phyloP scores from a whole-genome alignment of 75 land plant genomes.

The Isoetes taiwanensis region DNA sequence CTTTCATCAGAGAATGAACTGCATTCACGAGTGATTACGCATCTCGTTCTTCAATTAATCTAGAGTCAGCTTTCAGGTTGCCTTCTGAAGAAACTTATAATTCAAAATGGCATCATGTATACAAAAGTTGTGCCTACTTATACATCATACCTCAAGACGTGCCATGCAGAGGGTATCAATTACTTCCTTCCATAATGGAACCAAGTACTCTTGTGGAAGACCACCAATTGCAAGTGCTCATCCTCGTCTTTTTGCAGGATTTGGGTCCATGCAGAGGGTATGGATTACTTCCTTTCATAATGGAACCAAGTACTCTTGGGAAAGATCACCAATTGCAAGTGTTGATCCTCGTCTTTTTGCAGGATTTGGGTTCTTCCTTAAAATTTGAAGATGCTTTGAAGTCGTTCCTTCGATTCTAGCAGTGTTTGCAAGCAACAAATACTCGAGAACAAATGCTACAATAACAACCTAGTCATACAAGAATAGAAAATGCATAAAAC shows the following conservation, averaged over 20 bases:
- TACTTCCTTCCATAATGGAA: slow-evolving; percentile 46
- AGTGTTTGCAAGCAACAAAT: slow-evolving; percentile 27
- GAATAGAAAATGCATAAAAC: no score
- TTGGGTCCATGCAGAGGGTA: slow-evolving; percentile 71
- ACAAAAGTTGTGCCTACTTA: no score
- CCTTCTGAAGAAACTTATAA: no score
- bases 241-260: slow-evolving; percentile 81
- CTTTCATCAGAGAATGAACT: slow-evolving; percentile 35
- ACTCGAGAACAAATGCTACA: slow-evolving; percentile 50
- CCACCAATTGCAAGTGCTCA: slow-evolving; percentile 76
- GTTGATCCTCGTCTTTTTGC: slow-evolving; percentile 86
- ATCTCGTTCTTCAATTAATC: slow-evolving; percentile 67
- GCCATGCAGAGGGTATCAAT: slow-evolving; percentile 48
- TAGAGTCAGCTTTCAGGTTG: no score
- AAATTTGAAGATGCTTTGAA: slow-evolving; percentile 44
- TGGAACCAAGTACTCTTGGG: slow-evolving; percentile 39
- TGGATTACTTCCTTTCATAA: slow-evolving; percentile 49
- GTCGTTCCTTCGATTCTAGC: slow-evolving; percentile 15
- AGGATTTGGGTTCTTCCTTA: slow-evolving; percentile 65
- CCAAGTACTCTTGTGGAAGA: slow-evolving; percentile 52
- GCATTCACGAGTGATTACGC: slow-evolving; percentile 98
- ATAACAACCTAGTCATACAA: slow-evolving; percentile 80
- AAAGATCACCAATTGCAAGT: slow-evolving; percentile 66
- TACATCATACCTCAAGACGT: no score
- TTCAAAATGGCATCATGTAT: no score